Evolutionary conservation across 75 land plant genomes (phyloP), one percentile per base, ranked within the genome.

Genomic region (Cryptomeria japonica): DNA sequence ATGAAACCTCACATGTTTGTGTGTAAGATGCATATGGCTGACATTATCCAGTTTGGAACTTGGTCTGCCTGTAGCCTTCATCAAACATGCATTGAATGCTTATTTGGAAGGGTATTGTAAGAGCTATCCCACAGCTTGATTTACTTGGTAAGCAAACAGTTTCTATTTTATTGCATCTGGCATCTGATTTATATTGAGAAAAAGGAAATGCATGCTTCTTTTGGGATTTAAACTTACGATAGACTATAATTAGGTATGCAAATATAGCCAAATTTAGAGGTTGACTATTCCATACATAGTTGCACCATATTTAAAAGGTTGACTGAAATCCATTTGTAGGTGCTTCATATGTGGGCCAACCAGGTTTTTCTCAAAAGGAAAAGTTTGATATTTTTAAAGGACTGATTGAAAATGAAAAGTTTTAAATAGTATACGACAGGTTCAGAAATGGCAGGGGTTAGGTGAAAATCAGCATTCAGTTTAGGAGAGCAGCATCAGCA

Each of bases 71-170:
- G 14, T 82, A 25, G 31, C 10, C 14, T 82, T 82, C 25, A 18
- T 46, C 46, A 25, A 82, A 11, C 47, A 44, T 28, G 32, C 31
- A 82, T 1, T 82, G 49, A 42, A 42, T 82, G 84, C 32, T 82
- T 13, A 46, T 46, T 82, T 82, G 11, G 49, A 82, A 82, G 84
- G 84, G 28, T 47, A 46, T 82, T 82, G 84, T 44, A 42, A 44
- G 84, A 42, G 32, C 4, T 25, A 44, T 47, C 47, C 32, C 46
- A 34, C 84, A 82, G 51, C 84, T 82, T 82, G 84, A 82, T 82
- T 82, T 11, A 82, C 44, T 82, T 44, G 3, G 47, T 82, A 49
- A 82, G 84, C 84, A 82, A 51, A 44, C 28, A 28, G 31, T 79
- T 7, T 42, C 28, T 19, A 28, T 28, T 82, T 82, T 46, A 44